Evolutionary conservation across 2,329 filamentous ascomycete genomes (phyloP), one percentile per base, ranked within the genome.

Genomic region (Hypoxylon sp.): DNA sequence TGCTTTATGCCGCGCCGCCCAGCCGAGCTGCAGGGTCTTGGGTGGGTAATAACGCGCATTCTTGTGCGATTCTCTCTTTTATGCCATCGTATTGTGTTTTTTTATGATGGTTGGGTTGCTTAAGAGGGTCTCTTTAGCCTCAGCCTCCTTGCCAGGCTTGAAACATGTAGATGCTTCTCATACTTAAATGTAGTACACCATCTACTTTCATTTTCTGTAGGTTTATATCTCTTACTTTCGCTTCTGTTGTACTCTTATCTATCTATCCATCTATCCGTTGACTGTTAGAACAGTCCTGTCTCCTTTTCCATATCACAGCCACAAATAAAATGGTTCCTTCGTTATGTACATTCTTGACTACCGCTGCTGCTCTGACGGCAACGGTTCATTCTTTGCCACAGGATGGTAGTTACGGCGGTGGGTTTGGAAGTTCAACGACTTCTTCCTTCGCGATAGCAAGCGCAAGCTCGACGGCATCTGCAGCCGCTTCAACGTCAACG

Each of bases 401-500:
- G 60, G 59, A 65, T 50, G 52, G 60, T 57, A 59, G n/a, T n/a
- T n/a, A n/a, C n/a, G n/a, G n/a, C n/a, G n/a, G 58, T 48, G 50
- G 58, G 16, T 54, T 39, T 46, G 65, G 57, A 11, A 47, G 39
- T 46, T 62, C 61, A 5, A 19, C 25, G 11, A 41, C 57, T 7
- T 67, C 65, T 54, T 56, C 64, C n/a, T 47, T 68, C 25, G 64
- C 68, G 4, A 71, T 74, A 21, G 74, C 73, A 14, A 68, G 53
- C 32, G 47, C 69, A 11, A 65, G 62, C 23, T 51, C 70, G 9
- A 56, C 70, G 19, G 54, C 66, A 11, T 61, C 71, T 3, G 29
- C 69, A 6, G 67, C 77, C 60, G 57, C 76, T 70, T 65, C 81
- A 2, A 47, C 53, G 14, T 59, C 61, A 69, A 64, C 77, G 9